phyloP scores from a whole-genome alignment of 2,329 filamentous ascomycete genomes.

The Davidsoniella australis region DNA sequence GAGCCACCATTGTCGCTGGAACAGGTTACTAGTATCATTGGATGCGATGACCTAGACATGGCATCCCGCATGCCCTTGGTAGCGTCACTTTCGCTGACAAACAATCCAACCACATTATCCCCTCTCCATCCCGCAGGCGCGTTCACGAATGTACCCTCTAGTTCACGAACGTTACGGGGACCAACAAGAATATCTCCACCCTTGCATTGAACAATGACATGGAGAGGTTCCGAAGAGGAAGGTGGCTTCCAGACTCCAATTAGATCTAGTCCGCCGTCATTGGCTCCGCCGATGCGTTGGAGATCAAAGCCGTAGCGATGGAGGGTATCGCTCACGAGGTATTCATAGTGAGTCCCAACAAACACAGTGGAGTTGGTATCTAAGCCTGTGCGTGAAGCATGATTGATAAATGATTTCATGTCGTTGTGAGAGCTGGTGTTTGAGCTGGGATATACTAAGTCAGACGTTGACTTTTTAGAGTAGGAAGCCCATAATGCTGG shows the following conservation, averaged over 20 bases:
- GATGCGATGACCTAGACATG: constrained; percentile 46
- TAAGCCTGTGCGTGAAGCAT: constrained; percentile 41
- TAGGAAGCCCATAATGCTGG: too few relatives aligned
- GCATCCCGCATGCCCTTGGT: constrained; percentile 66
- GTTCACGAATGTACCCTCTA: constrained; percentile 60
- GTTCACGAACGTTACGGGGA: constrained; percentile 51
- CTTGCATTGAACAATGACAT: constrained; percentile 53
- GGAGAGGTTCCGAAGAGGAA: constrained; percentile 21
- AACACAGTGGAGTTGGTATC: constrained; percentile 41
- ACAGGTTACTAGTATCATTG: constrained; percentile 55
- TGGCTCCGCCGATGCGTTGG: constrained; percentile 44
- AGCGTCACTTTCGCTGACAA: constrained; percentile 52
- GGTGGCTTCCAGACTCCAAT: constrained; percentile 53
- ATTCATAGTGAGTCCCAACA: constrained; percentile 63
- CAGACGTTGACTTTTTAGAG: not conserved
- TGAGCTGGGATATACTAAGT: constrained; percentile 8
- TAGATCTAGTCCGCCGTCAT: constrained; percentile 59
- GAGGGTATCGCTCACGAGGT: constrained; percentile 42
- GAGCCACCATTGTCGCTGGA: constrained; percentile 30
- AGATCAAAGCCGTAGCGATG: constrained; percentile 45
- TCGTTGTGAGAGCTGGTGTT: constrained; percentile 33
- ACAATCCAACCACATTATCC: constrained; percentile 46
- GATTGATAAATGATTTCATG: constrained; percentile 45
- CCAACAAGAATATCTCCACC: constrained; percentile 32
- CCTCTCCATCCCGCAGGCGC: constrained; percentile 59